Evolutionary conservation across 495 filamentous ascomycete genomes (phyloP), one percentile per base, ranked within the genome.

Genomic region (Penicillium lagena): DNA sequence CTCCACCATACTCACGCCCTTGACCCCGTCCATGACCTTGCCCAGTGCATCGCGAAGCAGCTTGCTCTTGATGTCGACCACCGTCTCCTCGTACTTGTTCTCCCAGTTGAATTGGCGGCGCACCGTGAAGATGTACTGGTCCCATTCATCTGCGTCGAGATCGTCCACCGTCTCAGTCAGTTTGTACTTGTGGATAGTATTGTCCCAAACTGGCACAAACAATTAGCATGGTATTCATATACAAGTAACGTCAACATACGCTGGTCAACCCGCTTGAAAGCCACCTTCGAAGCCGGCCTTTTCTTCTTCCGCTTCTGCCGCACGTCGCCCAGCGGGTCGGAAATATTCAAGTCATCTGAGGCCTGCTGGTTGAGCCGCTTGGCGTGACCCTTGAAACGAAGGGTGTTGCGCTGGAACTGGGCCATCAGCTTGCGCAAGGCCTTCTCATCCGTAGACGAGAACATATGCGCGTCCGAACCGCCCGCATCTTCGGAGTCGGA

Each of bases 211-310:
- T 78, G 34, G 39, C n/a, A 12, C 1, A 2, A 42, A 34, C 15
- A 44, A 40, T 34, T 34, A 34, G 32, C n/a, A 47, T 36, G 28
- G 7, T 22, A 22, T 22, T 44, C 15, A 14, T 36, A 22, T 9
- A 9, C 13, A 37, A 41, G 7, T 29, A 9, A 9, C 22, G 14
- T 42, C 0, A 13, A 66, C 74, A 55, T 52, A 77, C 73, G 70
- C 62, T 94, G 81, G 66, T 96, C 90, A 2, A 95, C 87, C 13
- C 90, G 79, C 67, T 94, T 93, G 65, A 78, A 96, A 33, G 86
- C 87, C 29, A 88, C 72, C 51, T 84, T 86, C 7, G 79, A 78
- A 9, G 68, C 80, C 11, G 75, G 74, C 62, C 73, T 77, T 55
- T 58, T 71, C 47, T 63, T 62, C 46, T 65, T 68, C 12, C 54